Evolutionary conservation across 78 protist species (phyloP).

Genomic region (Polysphondylium violaceum): DNA sequence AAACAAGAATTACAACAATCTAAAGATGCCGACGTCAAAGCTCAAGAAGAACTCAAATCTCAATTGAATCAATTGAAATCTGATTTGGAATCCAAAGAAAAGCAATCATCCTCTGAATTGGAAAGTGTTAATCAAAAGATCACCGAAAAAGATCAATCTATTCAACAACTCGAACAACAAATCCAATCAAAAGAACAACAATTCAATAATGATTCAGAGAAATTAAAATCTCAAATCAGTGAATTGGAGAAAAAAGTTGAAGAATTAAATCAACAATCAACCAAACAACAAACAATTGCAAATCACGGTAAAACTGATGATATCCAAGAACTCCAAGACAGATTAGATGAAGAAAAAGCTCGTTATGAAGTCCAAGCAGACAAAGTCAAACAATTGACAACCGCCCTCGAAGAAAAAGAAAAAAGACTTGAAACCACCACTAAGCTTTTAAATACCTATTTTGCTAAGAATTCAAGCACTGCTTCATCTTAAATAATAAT

Average conservation of each 20-base stretch:
- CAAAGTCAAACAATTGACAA: slow-evolving; percentile 15
- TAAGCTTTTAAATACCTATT: neutral
- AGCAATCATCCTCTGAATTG: neutral
- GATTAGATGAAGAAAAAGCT: slow-evolving; percentile 54
- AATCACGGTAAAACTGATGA: slow-evolving; percentile 33
- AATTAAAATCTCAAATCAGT: neutral
- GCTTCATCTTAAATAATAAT: too few species aligned
- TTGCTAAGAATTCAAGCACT: too few species aligned
- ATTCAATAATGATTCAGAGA: slow-evolving; percentile 1
- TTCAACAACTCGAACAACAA: neutral
- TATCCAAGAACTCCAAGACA: slow-evolving; percentile 51
- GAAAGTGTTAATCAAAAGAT: neutral
- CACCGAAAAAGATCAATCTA: neutral
- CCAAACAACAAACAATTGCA: neutral
- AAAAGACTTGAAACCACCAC: neutral
- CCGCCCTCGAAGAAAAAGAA: neutral
- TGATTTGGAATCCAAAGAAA: neutral
- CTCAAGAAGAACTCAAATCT: too few species aligned
- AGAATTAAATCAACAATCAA: slow-evolving; percentile 2
- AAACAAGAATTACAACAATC: neutral
- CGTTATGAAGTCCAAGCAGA: slow-evolving; percentile 6
- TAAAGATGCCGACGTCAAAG: too few species aligned
- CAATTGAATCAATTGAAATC: neutral
- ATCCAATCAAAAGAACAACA: neutral
- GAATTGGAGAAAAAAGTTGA: neutral